Evolutionary conservation across 257 asterid genomes (phyloP).

Genomic region (Solanum raphanifolium): DNA sequence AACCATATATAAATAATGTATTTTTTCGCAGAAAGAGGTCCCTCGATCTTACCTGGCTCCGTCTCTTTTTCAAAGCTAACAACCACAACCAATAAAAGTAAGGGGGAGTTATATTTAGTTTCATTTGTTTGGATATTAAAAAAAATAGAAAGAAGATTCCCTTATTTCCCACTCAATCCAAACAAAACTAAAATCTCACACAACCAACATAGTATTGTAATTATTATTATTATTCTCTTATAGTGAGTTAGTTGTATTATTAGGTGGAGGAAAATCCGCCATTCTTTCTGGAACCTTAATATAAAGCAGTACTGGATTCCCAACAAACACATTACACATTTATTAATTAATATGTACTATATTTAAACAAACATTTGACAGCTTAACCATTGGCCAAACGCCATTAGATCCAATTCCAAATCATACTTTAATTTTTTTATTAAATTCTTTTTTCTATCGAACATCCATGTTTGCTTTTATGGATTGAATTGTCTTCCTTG

Average conservation of each 20-base stretch:
- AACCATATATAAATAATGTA: too few species aligned
- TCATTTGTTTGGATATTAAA: background rate
- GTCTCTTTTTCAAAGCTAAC: background rate
- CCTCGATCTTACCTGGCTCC: background rate
- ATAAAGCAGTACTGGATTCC: background rate
- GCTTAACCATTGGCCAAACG: background rate
- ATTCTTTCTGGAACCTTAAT: slow-evolving; percentile 2
- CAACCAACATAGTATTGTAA: background rate
- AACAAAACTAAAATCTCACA: background rate
- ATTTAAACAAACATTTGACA: background rate
- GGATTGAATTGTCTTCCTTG: background rate
- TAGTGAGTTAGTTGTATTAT: background rate
- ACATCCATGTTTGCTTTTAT: background rate
- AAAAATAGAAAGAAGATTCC: background rate
- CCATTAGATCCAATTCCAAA: background rate
- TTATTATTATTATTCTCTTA: background rate
- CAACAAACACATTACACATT: background rate
- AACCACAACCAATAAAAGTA: background rate
- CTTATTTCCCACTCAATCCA: slow-evolving; percentile 1
- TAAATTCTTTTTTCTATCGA: background rate
- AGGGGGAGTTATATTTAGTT: background rate
- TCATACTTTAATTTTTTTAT: background rate
- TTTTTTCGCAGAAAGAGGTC: rapidly evolving
- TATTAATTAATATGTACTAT: background rate
- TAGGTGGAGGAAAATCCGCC: slow-evolving; percentile 10